These are phyloP conservation scores for Aphanomyces cochlioides DNA, from an alignment of 352 stramenopile species.

Conservation along the genomic window DNA sequence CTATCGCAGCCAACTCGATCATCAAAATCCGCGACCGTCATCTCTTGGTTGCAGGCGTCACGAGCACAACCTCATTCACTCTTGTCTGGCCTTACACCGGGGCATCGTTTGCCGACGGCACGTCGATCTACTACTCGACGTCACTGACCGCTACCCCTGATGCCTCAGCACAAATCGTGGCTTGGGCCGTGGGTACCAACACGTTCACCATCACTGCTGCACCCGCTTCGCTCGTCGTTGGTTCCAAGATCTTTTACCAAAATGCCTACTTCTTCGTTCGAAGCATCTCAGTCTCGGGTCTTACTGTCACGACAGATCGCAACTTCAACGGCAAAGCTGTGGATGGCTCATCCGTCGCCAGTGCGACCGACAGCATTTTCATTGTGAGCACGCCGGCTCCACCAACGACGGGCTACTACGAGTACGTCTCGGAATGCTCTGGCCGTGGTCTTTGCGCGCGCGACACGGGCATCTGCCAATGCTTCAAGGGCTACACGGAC, in stretches of 20 bases:
- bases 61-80: conserved; percentile 1
- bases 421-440: conserved; percentile 70
- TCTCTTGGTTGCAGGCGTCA: neutral
- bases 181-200: conserved; percentile 18
- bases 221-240: neutral
- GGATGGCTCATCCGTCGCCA: conserved; percentile 24
- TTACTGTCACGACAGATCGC: conserved; percentile 38
- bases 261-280: conserved; percentile 24
- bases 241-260: conserved; percentile 23
- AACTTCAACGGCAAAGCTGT: conserved; percentile 44
- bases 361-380: conserved; percentile 32
- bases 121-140: conserved; percentile 19
- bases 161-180: conserved; percentile 1
- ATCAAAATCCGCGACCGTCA: conserved; percentile 21
- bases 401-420: conserved; percentile 43
- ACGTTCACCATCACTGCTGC: conserved; percentile 6
- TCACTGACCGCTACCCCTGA: conserved; percentile 6
- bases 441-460: conserved; percentile 64
- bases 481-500: conserved; percentile 88
- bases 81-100: conserved; percentile 13
- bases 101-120: neutral
- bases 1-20: conserved; percentile 14
- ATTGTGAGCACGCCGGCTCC: conserved; percentile 35
- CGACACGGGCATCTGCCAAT: conserved; percentile 70
- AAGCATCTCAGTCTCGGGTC: neutral